phyloP scores from a whole-genome alignment of 2,329 filamentous ascomycete species.

The Pestalotiopsis fici region DNA sequence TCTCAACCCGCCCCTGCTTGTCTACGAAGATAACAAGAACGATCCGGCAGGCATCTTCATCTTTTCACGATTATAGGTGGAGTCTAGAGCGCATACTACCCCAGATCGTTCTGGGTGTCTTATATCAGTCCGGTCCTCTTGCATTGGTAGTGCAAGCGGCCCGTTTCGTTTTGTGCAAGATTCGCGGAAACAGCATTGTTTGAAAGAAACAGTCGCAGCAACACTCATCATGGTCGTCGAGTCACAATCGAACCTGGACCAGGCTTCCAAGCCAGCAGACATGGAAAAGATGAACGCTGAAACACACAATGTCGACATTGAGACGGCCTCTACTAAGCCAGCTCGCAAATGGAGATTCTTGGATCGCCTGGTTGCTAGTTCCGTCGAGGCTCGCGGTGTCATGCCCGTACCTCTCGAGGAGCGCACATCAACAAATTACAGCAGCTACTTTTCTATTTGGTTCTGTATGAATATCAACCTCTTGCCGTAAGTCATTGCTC shows the following conservation, averaged over 20 bases:
- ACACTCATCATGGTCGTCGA: not conserved
- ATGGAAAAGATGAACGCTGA: not conserved
- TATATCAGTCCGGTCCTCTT: not conserved
- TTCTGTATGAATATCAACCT: conserved; percentile 29
- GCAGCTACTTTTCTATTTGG: conserved; percentile 30
- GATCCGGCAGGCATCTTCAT: not conserved
- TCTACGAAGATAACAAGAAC: not conserved
- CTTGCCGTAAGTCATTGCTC: conserved; percentile 22
- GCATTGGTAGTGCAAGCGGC: not conserved
- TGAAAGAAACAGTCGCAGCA: not conserved
- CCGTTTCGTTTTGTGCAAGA: not conserved
- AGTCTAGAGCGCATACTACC: not conserved
- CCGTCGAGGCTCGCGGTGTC: conserved; percentile 27
- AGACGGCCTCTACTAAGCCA: not conserved
- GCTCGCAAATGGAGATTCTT: conserved; percentile 6
- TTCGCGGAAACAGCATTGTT: not conserved
- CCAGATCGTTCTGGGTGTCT: not conserved
- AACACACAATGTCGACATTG: not conserved
- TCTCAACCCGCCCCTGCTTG: not conserved
- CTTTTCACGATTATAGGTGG: not conserved
- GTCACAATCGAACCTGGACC: not conserved
- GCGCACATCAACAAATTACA: conserved; percentile 26
- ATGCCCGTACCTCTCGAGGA: conserved; percentile 28
- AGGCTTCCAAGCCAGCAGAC: not conserved
- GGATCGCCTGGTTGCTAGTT: conserved; percentile 15